Base-by-base conservation (phyloP, 2,329 filamentous ascomycete species). In the Nemania abortiva region DNA sequence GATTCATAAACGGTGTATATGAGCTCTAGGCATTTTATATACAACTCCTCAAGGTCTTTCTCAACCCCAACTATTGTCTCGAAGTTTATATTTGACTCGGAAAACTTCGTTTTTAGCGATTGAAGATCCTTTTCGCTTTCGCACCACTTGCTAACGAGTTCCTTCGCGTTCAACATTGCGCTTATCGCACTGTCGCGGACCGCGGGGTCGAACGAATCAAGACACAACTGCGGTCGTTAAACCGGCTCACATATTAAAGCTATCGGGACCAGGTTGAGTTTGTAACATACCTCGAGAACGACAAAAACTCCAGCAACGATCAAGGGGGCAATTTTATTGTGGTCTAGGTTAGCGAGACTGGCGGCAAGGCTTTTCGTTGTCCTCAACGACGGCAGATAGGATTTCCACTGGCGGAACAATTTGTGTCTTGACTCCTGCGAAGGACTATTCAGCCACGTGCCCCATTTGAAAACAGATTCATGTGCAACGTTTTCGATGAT, bases 331-430 rank as follows among this genome's bases (percentile, higher is more conserved):
- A 60, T 6, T 9, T 50, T 34, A 37, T 60, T 45, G 3, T 29
- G 57, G 20, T 60, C 57, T 37, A 60, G 31, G 13, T 50, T 52
- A 7, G 7, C 18, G 1, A 60, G 1, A 11, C n/a, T 5, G n/a
- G 18, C 39, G 3, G 45, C 45, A 24, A 11, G 0, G 11, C 18
- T 11, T 52, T 39, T 60, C 20, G 39, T 3, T 9, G n/a, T n/a
- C 57, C 13, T 60, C 3, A 60, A 52, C 13, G 45, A 52, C 10
- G 57, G 57, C 11, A 60, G n/a, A 20, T 52, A 52, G n/a, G 57
- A n/a, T 49, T 60, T 60, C 6, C 27, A 37, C 57, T n/a, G 27
- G 29, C 57, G 45, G 18, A 60, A 18, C 45, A 27, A 52, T 60
- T 5, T n/a, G 29, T 18, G 2, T 5, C 18, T 9, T 60, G 57